Evolutionary conservation across 768 basidiomycete genomes (phyloP).

Genomic region (Calocybe indica): DNA sequence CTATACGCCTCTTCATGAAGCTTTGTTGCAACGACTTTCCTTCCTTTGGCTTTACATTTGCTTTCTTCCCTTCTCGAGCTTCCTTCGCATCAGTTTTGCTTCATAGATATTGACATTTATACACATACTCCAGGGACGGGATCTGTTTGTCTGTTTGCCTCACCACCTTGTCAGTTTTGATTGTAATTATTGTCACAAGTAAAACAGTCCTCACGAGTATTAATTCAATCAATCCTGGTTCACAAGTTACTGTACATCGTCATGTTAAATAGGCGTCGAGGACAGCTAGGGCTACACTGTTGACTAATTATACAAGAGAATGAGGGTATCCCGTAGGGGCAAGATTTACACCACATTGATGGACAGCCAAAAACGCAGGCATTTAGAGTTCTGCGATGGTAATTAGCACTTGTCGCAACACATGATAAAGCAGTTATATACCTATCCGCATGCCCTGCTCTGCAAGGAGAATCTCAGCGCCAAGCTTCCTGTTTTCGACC

Average conservation of each 20-base stretch:
- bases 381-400: constrained; percentile 28
- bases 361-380: background rate
- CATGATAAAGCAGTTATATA: constrained; percentile 16
- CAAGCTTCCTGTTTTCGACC: constrained; percentile 57
- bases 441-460: constrained; percentile 80
- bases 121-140: constrained; percentile 16
- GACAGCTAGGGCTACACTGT: constrained; percentile 34
- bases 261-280: constrained; percentile 1
- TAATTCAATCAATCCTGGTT: constrained; percentile 13
- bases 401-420: background rate
- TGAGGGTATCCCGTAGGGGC: constrained; percentile 5
- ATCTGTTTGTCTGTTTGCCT: too few species aligned
- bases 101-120: background rate
- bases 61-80: background rate
- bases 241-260: constrained; percentile 17
- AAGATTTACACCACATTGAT: background rate
- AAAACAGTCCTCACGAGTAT: too few species aligned
- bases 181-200: too few species aligned
- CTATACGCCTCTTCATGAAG: constrained; percentile 81
- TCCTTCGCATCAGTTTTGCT: too few species aligned
- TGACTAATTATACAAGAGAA: constrained; percentile 28
- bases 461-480: constrained; percentile 63
- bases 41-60: constrained; percentile 4
- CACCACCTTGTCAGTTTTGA: too few species aligned
- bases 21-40: background rate